Evolutionary conservation across 2,329 filamentous ascomycete species (phyloP).

Genomic region (Pseudogymnoascus sp.): DNA sequence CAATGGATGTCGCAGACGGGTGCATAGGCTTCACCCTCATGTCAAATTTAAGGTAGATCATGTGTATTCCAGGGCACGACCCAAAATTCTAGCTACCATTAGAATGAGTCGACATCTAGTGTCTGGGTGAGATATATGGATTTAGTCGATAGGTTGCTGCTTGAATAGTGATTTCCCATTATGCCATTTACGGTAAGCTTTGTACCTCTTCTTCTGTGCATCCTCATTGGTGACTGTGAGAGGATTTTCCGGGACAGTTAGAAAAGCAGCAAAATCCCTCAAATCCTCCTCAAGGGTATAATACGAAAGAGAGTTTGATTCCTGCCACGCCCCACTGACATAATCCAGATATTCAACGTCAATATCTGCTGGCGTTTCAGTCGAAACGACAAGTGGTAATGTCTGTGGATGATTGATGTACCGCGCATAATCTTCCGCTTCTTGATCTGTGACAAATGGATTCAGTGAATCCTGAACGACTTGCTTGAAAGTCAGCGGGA

Average conservation of each 20-base stretch:
- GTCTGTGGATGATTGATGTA: slow-evolving; percentile 88
- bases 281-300: slow-evolving; percentile 54
- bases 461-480: slow-evolving; percentile 80
- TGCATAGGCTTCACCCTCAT: not conserved
- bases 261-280: slow-evolving; percentile 66
- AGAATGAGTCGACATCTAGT: not conserved
- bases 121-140: not conserved
- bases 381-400: slow-evolving; percentile 72
- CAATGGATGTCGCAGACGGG: not conserved
- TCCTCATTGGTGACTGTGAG: slow-evolving; percentile 85
- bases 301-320: slow-evolving; percentile 31
- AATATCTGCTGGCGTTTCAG: slow-evolving; percentile 53
- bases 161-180: slow-evolving; percentile 94
- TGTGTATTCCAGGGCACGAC: not conserved
- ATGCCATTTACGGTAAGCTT: slow-evolving; percentile 92
- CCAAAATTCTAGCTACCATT: not conserved
- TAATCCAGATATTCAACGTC: slow-evolving; percentile 73
- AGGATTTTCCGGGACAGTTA: slow-evolving; percentile 72
- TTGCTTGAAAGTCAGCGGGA: slow-evolving; percentile 82
- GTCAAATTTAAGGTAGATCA: not conserved
- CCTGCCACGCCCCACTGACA: slow-evolving; percentile 57
- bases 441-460: slow-evolving; percentile 67
- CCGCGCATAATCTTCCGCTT: slow-evolving; percentile 77
- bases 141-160: slow-evolving; percentile 57
- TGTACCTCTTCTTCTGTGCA: slow-evolving; percentile 86